phyloP scores from a whole-genome alignment of 768 basidiomycete genomes.

The Myochromella boudieri region DNA sequence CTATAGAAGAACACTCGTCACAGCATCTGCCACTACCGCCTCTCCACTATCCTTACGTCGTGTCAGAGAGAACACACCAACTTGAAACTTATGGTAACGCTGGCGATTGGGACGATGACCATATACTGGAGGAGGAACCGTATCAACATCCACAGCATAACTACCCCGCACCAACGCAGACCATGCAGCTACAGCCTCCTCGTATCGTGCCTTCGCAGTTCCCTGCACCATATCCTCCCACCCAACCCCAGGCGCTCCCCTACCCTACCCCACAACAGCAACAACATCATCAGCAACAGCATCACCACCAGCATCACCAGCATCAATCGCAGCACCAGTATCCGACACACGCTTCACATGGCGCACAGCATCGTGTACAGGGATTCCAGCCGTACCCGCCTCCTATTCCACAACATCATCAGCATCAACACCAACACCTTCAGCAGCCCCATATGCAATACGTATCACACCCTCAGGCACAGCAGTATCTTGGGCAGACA shows the following conservation, averaged over 20 bases:
- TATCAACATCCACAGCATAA: constrained; percentile 17
- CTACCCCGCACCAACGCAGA: constrained; percentile 1
- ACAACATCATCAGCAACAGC: background rate
- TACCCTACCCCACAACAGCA: background rate
- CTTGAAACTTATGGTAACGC: background rate
- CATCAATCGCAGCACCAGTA: constrained; percentile 10
- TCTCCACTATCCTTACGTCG: constrained; percentile 18
- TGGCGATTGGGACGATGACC: too few relatives aligned
- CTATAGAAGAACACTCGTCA: constrained; percentile 7
- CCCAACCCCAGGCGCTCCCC: background rate
- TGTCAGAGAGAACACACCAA: constrained; percentile 18
- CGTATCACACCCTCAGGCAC: constrained; percentile 1
- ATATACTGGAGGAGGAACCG: constrained; percentile 1
- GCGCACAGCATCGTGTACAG: too few relatives aligned
- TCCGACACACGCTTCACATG: too few relatives aligned
- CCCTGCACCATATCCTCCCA: background rate
- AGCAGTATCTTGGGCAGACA: constrained; percentile 10
- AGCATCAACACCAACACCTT: constrained; percentile 12
- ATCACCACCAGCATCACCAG: background rate
- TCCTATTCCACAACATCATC: constrained; percentile 18
- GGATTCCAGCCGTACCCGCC: constrained; percentile 17
- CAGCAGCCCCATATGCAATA: constrained; percentile 1
- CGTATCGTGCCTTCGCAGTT: background rate
- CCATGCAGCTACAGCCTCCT: background rate
- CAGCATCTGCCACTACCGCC: background rate